Evolutionary conservation across 2,329 filamentous ascomycete species (phyloP), one percentile per base, ranked within the genome.

Genomic region (Penicillium sp.): DNA sequence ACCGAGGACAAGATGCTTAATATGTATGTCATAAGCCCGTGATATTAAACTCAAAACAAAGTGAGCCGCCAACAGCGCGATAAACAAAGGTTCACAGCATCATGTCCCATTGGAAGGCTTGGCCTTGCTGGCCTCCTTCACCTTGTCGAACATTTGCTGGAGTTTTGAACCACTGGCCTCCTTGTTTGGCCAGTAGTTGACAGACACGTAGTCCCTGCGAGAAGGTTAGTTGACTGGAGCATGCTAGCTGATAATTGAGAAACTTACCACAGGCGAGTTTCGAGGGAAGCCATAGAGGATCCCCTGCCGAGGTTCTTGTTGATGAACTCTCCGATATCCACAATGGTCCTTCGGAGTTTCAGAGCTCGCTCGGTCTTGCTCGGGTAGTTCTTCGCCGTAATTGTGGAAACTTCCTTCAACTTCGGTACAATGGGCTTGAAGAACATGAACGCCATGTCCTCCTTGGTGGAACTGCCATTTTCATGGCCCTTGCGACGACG

Each of bases 321-420:
- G 49, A 78, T 76, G 50, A 76, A 76, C 29, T 71, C 69, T 28
- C 75, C 75, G 53, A 78, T 73, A 41, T 69, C 68, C 42, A 68
- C 66, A 39, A 78, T 67, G 23, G 75, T 66, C 29, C 60, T 65
- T 32, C 75, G 66, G 40, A 78, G 62, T 46, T 75, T 68, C 31
- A 63, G 64, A 9, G 74, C 75, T 35, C 75, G 69, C 49, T 72
- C 64, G 13, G 62, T 51, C 53, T 75, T 74, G 49, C 69, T 70
- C 7, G 73, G 72, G 38, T 74, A 69, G 32, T 69, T 72, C 47
- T 72, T 70, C 50, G 75, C 76, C 1, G 72, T 77, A 37, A 75
- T 71, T 28, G 63, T 65, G 23, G 72, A 69, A n/a, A 76, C 72
- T 46, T 68, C 67, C 50, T 66, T 70, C 20, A 76, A 60, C 44